Percentiles rank a stretch among this genome's conserved stretches.
These are phyloP conservation scores for Cystobasidiopsis lactophilus DNA, from an alignment of 768 basidiomycete species.

Conservation along the genomic window DNA sequence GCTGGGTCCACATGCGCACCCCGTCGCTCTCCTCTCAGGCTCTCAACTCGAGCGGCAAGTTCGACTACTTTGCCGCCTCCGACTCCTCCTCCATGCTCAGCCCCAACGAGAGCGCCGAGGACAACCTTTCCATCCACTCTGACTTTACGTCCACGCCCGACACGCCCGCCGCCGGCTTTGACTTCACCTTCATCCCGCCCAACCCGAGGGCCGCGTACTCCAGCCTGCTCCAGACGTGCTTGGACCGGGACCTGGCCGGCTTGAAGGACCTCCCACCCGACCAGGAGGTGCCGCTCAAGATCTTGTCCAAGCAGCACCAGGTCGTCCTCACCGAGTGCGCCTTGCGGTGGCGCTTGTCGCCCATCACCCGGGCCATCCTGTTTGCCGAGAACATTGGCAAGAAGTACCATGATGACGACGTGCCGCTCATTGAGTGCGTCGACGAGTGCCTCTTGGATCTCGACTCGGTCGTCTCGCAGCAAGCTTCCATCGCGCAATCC, in stretches of 20 bases:
- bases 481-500: constrained; percentile 7
- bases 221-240: constrained; percentile 57
- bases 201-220: constrained; percentile 69
- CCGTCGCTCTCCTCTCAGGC: neutral
- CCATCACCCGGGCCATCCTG: constrained; percentile 49
- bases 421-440: constrained; percentile 72
- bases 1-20: neutral
- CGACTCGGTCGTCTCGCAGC: constrained; percentile 30
- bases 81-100: neutral
- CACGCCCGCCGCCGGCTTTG: constrained; percentile 1
- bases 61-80: neutral
- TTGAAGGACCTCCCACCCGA: constrained; percentile 82
- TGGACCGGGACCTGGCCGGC: constrained; percentile 61
- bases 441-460: constrained; percentile 66
- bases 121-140: neutral
- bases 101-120: neutral
- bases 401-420: constrained; percentile 68
- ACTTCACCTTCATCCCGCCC: constrained; percentile 54
- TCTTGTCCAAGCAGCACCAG: constrained; percentile 54
- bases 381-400: constrained; percentile 70
- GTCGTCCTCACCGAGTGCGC: constrained; percentile 74
- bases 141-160: neutral
- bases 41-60: neutral
- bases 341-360: constrained; percentile 66
- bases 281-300: constrained; percentile 84